Conservation (phyloP, 1,284 basidiomycete genomes). For the Xerocomus cyaneibrunnescens region DNA sequence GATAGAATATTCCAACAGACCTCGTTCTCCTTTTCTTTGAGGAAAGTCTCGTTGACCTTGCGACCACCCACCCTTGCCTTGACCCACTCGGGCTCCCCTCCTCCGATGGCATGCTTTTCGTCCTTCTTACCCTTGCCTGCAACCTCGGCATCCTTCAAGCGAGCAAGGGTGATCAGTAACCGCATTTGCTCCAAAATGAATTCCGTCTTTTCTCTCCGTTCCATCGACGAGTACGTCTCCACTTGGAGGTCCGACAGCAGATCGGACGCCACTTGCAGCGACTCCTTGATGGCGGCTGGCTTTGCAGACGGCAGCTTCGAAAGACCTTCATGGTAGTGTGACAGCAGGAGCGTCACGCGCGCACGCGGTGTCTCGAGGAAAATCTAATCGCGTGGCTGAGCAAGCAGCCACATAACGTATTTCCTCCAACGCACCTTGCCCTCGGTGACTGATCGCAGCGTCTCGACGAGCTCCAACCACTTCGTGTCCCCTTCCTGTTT, state of each 20-base stretch:
- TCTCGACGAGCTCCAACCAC: constrained; percentile 89
- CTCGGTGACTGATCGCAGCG: constrained; percentile 89
- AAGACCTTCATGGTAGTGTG: constrained; percentile 80
- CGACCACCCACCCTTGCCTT: constrained; percentile 89
- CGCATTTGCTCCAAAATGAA: constrained; percentile 99
- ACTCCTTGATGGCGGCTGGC: constrained; percentile 54
- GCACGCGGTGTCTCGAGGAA: constrained; percentile 97
- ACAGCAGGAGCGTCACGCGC: constrained; percentile 84
- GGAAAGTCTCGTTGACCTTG: constrained; percentile 93
- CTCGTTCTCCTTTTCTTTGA: constrained; percentile 87
- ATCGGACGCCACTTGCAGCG: constrained; percentile 82
- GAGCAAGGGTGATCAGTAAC: constrained; percentile 70
- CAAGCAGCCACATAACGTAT: not conserved
- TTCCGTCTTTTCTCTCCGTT: constrained; percentile 96
- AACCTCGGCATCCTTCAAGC: constrained; percentile 63
- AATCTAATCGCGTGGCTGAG: constrained; percentile 56
- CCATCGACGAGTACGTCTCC: constrained; percentile 99
- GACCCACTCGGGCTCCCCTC: constrained; percentile 85
- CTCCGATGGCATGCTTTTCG: constrained; percentile 58
- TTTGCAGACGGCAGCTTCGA: constrained; percentile 43
- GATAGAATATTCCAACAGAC: constrained; percentile 43
- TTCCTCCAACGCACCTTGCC: constrained; percentile 71
- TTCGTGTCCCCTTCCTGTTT: constrained; percentile 64
- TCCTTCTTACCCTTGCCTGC: constrained; percentile 51
- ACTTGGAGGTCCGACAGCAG: constrained; percentile 94